Evolutionary conservation across 2,329 filamentous ascomycete species (phyloP).

Genomic region (Phialocephala sp.): DNA sequence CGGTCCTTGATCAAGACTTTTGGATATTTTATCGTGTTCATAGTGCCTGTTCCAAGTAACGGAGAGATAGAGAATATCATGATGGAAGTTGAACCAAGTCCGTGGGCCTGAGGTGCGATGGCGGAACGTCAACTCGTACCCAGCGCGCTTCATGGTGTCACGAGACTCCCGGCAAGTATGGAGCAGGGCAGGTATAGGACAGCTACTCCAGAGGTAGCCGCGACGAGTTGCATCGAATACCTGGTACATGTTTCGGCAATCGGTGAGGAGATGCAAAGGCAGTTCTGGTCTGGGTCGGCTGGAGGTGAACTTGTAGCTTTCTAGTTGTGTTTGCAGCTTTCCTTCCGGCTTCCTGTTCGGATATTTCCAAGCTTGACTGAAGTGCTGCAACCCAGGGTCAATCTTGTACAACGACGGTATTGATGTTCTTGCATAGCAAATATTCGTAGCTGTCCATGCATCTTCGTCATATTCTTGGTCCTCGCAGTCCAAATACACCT

Average conservation of each 20-base stretch:
- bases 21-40: not conserved
- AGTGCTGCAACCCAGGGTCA: not conserved
- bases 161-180: slow-evolving; percentile 7
- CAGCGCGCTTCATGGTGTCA: not conserved
- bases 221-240: slow-evolving; percentile 6
- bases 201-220: not conserved
- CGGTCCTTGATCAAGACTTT: not conserved
- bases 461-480: not conserved
- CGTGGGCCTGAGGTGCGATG: not conserved
- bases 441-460: not conserved
- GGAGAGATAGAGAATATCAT: not conserved
- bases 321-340: not conserved
- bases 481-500: not conserved
- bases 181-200: slow-evolving; percentile 6
- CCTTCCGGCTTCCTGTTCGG: not conserved
- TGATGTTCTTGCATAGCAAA: not conserved
- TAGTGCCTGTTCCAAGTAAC: no score
- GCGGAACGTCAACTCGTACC: slow-evolving; percentile 4
- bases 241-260: not conserved
- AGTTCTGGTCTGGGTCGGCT: not conserved
- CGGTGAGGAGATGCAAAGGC: slow-evolving; percentile 1
- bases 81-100: slow-evolving; percentile 7
- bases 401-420: slow-evolving; percentile 6
- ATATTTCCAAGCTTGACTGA: slow-evolving; percentile 3
- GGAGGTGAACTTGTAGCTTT: not conserved